A percentile compares a stretch with the other conserved stretches of the same genome.
phyloP scores from a whole-genome alignment of 1,139 yeast genomes.

The Kodamaea arcana region DNA sequence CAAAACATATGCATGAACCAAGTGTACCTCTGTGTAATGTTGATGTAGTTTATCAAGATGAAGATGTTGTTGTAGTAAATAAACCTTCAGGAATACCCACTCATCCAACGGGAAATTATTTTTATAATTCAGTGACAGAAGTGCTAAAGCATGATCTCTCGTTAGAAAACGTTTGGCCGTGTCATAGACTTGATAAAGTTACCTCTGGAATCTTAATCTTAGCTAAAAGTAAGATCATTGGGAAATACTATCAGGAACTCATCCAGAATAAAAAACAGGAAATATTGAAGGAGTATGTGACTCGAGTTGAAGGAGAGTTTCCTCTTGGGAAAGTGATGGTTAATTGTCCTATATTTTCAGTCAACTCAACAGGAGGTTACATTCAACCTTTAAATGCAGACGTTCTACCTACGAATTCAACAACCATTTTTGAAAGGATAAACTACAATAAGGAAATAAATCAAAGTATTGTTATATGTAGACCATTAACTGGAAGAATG shows the following conservation, averaged over 20 bases:
- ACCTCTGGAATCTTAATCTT: constrained; percentile 72
- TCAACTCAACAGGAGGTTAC: constrained; percentile 35
- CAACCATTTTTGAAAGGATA: constrained; percentile 30
- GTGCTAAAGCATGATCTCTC: constrained; percentile 41
- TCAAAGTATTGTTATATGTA: constrained; percentile 59
- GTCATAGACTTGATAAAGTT: constrained; percentile 68
- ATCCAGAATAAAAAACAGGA: constrained; percentile 34
- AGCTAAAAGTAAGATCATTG: constrained; percentile 46
- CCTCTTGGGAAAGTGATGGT: constrained; percentile 30
- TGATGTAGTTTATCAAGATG: constrained; percentile 40
- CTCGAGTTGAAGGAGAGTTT: constrained; percentile 56
- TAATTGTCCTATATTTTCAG: constrained; percentile 34
- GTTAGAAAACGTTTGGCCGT: constrained; percentile 43
- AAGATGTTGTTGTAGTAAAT: constrained; percentile 53
- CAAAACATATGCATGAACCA: constrained; percentile 63
- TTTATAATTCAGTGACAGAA: constrained; percentile 59
- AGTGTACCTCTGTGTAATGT: constrained; percentile 26
- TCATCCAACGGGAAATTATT: constrained; percentile 71
- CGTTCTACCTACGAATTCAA: constrained; percentile 26
- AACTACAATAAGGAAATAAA: constrained; percentile 23
- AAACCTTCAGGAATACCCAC: constrained; percentile 79
- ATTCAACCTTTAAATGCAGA: constrained; percentile 28
- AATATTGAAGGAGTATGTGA: constrained; percentile 51
- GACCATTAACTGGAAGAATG: constrained; percentile 69
- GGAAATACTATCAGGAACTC: constrained; percentile 38